phyloP scores from a whole-genome alignment of 202 grass and related monocot genomes.

The Schoenoplectus triqueter region DNA sequence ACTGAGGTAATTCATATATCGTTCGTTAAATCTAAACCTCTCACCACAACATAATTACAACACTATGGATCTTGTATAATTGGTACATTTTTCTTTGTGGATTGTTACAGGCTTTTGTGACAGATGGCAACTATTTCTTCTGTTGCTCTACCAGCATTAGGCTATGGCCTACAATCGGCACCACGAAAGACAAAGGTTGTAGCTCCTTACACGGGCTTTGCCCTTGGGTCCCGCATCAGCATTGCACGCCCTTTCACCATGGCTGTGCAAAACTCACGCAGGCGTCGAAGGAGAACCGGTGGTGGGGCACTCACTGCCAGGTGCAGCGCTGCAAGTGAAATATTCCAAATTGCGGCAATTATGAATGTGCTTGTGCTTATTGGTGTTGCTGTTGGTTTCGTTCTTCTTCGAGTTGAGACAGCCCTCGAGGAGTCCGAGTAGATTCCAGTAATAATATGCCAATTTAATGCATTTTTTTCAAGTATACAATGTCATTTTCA shows the following conservation, averaged over 20 bases:
- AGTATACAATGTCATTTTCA: conserved; percentile 35
- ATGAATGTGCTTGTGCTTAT: conserved; percentile 83
- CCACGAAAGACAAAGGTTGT: conserved; percentile 38
- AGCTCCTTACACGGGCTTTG: conserved; percentile 43
- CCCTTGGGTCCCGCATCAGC: background rate
- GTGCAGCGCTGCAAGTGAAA: conserved; percentile 60
- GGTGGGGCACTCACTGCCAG: conserved; percentile 39
- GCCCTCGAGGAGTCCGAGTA: conserved; percentile 75
- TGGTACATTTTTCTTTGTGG: conserved; percentile 17
- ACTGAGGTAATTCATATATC: conserved; percentile 22
- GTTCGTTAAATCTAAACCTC: conserved; percentile 21
- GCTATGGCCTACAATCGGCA: background rate
- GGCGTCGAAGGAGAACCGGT: conserved; percentile 3
- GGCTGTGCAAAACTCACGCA: conserved; percentile 42
- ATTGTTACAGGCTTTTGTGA: conserved; percentile 24
- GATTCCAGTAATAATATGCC: conserved; percentile 31
- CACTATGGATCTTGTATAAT: background rate
- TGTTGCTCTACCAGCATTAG: background rate
- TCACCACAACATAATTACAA: conserved; percentile 20
- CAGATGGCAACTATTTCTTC: conserved; percentile 35
- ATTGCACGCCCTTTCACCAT: conserved; percentile 57
- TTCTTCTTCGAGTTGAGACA: conserved; percentile 82
- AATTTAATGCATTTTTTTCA: conserved; percentile 32
- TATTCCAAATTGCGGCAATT: conserved; percentile 75
- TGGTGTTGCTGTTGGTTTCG: conserved; percentile 89